Base-by-base conservation (phyloP, 176 grass and related monocot genomes). In the Puya raimondii region DNA sequence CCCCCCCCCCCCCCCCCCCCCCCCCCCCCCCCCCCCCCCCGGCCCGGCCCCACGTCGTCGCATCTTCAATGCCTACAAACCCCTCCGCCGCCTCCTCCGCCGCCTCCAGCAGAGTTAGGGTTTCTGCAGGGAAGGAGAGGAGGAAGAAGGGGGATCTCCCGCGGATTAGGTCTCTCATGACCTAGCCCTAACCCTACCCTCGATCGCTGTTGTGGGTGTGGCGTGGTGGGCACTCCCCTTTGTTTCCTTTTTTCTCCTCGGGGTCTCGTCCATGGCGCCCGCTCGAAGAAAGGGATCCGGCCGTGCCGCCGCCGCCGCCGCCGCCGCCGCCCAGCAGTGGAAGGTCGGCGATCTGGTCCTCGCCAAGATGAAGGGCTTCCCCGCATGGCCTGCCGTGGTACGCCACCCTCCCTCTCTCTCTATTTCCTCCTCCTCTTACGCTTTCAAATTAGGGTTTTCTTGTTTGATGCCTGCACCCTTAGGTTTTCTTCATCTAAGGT, bases 301-400 rank as follows among this genome's bases (percentile, higher is more conserved):
- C 81, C 80, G 10, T 56, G 73, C 84, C 2, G 85, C 79, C 3
- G 85, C 85, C 0, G 85, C 92, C 2, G 85, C 88, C 0, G 85
- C 85, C 1, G 88, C 81, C 0, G 77, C 91, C 14, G 88, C 84
- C 64, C 77, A 83, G 58, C 86, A 88, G 80, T 97, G 89, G 89
- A 93, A 93, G 77, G 94, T 97, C 68, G 94, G 89, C 68, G 94
- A 97, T 86, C 94, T 97, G 61, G 94, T 97, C 63, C 89, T 97
- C 66, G 94, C 94, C 69, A 97, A 97, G 82, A 89, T 97, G 82
- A 97, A 90, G 74, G 94, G 94, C 58, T 97, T 92, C 72, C 94
- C 94, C 1, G 84, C 94, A 3, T 97, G 94, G 94, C 94, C 94
- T 33, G 94, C 94, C 78, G 75, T 88, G 94, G 94, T 97, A 61